Base-by-base conservation (phyloP, 768 basidiomycete genomes). In the Macrolepiota albuminosa region DNA sequence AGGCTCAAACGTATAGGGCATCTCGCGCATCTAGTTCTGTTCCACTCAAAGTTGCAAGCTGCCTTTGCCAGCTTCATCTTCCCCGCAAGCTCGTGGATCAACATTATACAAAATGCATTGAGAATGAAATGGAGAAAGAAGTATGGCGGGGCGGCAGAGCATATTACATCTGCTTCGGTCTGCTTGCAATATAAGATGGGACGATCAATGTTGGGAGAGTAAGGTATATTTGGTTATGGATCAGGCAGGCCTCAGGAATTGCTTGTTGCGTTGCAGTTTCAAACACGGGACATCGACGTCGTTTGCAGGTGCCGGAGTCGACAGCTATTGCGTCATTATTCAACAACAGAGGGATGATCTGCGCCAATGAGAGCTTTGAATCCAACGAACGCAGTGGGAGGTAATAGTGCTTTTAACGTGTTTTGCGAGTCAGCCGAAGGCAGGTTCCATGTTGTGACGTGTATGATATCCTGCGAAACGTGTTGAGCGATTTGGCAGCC, bases 101-200 rank as follows among this genome's bases (percentile, higher is more conserved):
- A 84, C 64, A 71, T 85, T 48, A 85, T 79, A 24, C 81, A 84
- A n/a, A 84, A 85, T 0, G 84, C 80, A 13, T 71, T 88, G 55
- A 73, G 81, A 37, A 76, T 80, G 84, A 85, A 66, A 87, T 87
- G 84, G 76, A 21, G 21, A 21, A 21, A 78, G 62, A 80, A 80
- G 61, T 82, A 81, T 61, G 80, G 81, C 33, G 80, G 80, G 6
- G 74, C 73, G 2, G 75, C 72, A 76, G 74, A 24, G 75, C 70
- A 40, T 68, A 67, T 49, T 78, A 84, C 58, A 85, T 86, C 57
- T 76, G 81, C 11, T 86, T 84, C 69, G 84, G 80, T 66, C 73
- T 88, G 40, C 78, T 88, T n/a, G 86, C 86, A 2, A 73, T 88
- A 60, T 83, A 84, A 40, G 79, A 83, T 58, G 81, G 80, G 46